A percentile compares a stretch with the other conserved stretches of the same genome.
phyloP scores from a whole-genome alignment of 805 yeast species.

The Myxozyma geophila region DNA sequence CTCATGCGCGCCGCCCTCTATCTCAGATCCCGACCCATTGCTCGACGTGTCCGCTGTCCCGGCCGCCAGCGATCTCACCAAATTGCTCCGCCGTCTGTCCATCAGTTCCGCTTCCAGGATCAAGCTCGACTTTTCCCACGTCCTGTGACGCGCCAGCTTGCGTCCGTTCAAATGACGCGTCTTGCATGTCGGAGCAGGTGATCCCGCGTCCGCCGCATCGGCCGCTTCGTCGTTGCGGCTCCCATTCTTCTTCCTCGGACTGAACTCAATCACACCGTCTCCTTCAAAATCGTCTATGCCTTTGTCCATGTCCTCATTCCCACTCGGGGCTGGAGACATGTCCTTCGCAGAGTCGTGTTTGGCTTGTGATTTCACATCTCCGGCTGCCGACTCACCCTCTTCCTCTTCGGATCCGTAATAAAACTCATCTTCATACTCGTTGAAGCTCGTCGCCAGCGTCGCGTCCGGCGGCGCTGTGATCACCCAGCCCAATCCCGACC shows the following conservation, averaged over 20 bases:
- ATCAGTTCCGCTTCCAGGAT: conserved; percentile 35
- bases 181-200: too few species aligned
- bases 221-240: too few species aligned
- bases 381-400: conserved; percentile 12
- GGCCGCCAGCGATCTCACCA: conserved; percentile 29
- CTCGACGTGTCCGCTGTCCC: conserved; percentile 7
- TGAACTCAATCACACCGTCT: conserved; percentile 16
- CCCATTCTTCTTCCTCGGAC: conserved; percentile 1
- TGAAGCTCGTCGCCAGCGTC: neutral
- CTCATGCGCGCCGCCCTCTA: neutral
- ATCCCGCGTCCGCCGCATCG: too few species aligned
- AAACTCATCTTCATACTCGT: conserved; percentile 24
- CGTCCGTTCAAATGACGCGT: conserved; percentile 2
- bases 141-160: conserved; percentile 19
- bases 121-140: conserved; percentile 28
- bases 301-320: neutral
- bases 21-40: conserved; percentile 6
- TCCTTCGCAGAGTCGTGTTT: conserved; percentile 5
- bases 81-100: conserved; percentile 33
- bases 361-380: neutral
- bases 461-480: conserved; percentile 13
- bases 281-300: neutral
- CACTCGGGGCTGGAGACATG: neutral
- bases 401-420: conserved; percentile 21
- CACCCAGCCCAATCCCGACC: conserved; percentile 24